Evolutionary conservation across 495 filamentous ascomycete species (phyloP).

Genomic region (Hyaloscypha variabilis): DNA sequence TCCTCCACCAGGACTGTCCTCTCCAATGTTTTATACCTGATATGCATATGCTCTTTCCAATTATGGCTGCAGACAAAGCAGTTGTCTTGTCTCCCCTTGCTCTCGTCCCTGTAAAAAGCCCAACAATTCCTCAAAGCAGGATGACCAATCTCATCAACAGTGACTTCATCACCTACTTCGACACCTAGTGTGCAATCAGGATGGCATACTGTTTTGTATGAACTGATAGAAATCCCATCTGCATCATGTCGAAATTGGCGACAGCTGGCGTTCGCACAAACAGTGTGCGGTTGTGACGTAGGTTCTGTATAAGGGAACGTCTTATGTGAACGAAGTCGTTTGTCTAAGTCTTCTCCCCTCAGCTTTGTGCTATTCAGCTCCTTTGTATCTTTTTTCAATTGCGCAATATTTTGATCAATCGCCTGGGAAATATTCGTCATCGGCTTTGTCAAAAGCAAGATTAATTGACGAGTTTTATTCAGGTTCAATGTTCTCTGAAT

Average conservation of each 20-base stretch:
- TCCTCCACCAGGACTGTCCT: neutral
- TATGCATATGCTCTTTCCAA: constrained; percentile 5
- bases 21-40: neutral
- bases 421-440: neutral
- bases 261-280: neutral
- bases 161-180: neutral
- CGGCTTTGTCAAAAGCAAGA: neutral
- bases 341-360: too few relatives aligned
- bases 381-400: neutral
- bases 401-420: neutral
- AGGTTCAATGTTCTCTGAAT: neutral
- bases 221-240: neutral
- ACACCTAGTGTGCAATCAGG: neutral
- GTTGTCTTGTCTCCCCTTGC: too few relatives aligned
- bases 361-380: neutral
- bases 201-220: neutral
- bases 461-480: neutral
- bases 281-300: neutral
- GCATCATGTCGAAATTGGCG: neutral
- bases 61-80: neutral
- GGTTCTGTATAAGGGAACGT: neutral
- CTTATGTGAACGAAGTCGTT: neutral
- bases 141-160: neutral
- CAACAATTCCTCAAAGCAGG: neutral
- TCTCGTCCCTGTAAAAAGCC: neutral